Percentiles rank a stretch among this genome's conserved stretches.
Conservation (phyloP, 805 yeast genomes). For the Lachancea lanzarotensis region DNA sequence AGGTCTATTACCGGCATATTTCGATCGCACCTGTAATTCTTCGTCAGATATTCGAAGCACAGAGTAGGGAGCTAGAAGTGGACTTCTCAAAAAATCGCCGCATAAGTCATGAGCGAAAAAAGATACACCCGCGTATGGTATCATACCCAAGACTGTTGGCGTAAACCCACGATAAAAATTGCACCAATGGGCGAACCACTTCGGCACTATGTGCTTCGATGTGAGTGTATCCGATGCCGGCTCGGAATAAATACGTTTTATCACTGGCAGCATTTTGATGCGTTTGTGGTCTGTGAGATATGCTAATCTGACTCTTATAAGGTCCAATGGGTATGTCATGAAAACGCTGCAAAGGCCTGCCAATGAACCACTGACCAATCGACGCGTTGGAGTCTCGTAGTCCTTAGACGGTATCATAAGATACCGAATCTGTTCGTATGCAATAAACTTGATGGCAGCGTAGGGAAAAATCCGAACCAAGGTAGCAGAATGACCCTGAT, state of each 20-base stretch:
- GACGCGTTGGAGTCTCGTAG: conserved; percentile 72
- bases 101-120: conserved; percentile 88
- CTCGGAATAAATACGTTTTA: conserved; percentile 27
- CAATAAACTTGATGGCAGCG: conserved; percentile 94
- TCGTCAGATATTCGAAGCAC: conserved; percentile 28
- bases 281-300: conserved; percentile 56
- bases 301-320: conserved; percentile 86
- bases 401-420: conserved; percentile 66
- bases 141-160: conserved; percentile 91
- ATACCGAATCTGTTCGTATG: conserved; percentile 86
- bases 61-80: conserved; percentile 46
- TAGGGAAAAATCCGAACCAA: conserved; percentile 88
- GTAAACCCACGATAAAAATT: conserved; percentile 92
- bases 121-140: conserved; percentile 97
- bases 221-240: conserved; percentile 29
- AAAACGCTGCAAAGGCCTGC: conserved; percentile 86
- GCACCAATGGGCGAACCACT: conserved; percentile 33
- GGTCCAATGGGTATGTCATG: conserved; percentile 86
- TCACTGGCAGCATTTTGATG: conserved; percentile 22
- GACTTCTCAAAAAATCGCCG: conserved; percentile 79
- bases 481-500: conserved; percentile 95
- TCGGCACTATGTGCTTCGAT: conserved; percentile 33
- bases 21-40: conserved; percentile 17
- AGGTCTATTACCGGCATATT: conserved; percentile 45
- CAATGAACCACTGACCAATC: conserved; percentile 82